Evolutionary conservation across 73 alveolate species (phyloP).

Genomic region (Diophrys sp.): DNA sequence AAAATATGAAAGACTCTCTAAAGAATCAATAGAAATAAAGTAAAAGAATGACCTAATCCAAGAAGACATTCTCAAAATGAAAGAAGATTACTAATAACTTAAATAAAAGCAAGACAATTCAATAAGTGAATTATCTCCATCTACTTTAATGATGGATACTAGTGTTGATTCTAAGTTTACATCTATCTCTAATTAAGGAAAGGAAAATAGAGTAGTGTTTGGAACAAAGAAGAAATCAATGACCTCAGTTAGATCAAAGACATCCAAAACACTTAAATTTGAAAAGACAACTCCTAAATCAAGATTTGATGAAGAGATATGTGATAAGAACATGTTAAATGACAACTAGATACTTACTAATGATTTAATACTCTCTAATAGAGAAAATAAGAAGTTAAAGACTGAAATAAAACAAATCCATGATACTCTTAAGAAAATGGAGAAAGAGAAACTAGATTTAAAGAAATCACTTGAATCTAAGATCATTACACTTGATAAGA

Average conservation of each 20-base stretch:
- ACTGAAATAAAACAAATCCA: not conserved
- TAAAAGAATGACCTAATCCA: not conserved
- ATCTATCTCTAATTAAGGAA: not conserved
- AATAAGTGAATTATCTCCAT: not conserved
- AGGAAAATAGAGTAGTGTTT: not conserved
- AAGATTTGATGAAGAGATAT: not conserved
- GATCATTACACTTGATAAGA: not conserved
- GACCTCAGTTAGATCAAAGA: not conserved
- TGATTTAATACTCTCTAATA: not conserved
- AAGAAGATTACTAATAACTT: not conserved
- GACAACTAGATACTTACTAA: not conserved
- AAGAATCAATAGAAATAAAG: not conserved
- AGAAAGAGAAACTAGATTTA: not conserved
- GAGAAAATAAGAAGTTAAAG: not conserved
- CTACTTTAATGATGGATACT: not conserved
- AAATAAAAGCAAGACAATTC: not conserved
- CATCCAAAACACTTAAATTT: no score
- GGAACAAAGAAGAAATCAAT: not conserved
- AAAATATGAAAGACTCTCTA: not conserved
- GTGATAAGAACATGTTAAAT: not conserved
- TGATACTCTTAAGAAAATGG: not conserved
- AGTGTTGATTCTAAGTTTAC: not conserved
- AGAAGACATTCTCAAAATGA: not conserved
- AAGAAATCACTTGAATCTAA: not conserved
- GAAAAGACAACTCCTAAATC: not conserved